Percentiles rank a stretch among this genome's conserved stretches.
Evolutionary conservation across 768 basidiomycete genomes (phyloP).

Genomic region (Pisolithus microcarpus): DNA sequence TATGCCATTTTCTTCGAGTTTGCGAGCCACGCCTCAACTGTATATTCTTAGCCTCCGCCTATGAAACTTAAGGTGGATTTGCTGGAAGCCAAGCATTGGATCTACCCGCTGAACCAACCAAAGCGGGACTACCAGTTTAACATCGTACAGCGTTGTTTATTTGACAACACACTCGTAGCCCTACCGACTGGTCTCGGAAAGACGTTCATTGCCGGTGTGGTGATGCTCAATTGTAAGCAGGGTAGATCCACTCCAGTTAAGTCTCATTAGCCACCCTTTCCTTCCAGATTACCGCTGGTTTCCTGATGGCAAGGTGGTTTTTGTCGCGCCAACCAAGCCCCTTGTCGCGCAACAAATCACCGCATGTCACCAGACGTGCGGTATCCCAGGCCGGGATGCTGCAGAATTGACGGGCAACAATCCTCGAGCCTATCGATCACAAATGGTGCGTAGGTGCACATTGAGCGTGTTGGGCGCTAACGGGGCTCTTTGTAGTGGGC

Average conservation of each 20-base stretch:
- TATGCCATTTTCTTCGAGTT: slow-evolving; percentile 10
- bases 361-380: slow-evolving; percentile 89
- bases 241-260: not conserved
- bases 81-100: slow-evolving; percentile 79
- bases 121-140: slow-evolving; percentile 94
- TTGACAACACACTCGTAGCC: slow-evolving; percentile 90
- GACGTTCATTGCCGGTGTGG: slow-evolving; percentile 94
- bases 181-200: slow-evolving; percentile 96
- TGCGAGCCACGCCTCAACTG: not conserved
- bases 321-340: slow-evolving; percentile 94
- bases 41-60: slow-evolving; percentile 44
- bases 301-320: slow-evolving; percentile 85
- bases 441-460: slow-evolving; percentile 43
- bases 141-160: slow-evolving; percentile 77
- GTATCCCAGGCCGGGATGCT: slow-evolving; percentile 83
- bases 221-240: slow-evolving; percentile 86
- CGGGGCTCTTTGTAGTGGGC: slow-evolving; percentile 48
- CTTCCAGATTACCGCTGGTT: slow-evolving; percentile 82
- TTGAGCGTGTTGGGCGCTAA: not conserved
- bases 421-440: slow-evolving; percentile 42
- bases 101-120: slow-evolving; percentile 83
- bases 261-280: not conserved
- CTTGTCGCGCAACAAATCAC: slow-evolving; percentile 92
- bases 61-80: slow-evolving; percentile 77
- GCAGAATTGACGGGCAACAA: slow-evolving; percentile 82